Evolutionary conservation across 208 protist species (phyloP), one percentile per base, ranked within the genome.

Genomic region (Perkinsela sp.): DNA sequence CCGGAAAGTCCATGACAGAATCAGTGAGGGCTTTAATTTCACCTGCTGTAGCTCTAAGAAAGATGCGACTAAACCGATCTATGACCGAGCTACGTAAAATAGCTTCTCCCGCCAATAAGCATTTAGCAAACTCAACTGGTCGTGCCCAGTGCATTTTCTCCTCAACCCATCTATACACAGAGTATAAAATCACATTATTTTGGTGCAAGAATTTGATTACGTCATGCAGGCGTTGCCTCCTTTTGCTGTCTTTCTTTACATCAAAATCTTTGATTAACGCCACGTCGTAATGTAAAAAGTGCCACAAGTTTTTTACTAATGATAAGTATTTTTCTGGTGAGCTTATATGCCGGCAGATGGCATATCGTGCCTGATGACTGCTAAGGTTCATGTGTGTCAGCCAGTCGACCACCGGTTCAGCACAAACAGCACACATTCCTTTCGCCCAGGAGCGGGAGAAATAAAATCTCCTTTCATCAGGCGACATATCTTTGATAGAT

Each of bases 111-210:
- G 40, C 40, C 22, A 57, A 22, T n/a, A 57, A 22, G 22, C 40
- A 57, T 57, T 57, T 57, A 57, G 40, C 6, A 22, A 57, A 57
- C 6, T 57, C 40, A 6, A 57, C 6, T n/a, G 40, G 40, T n/a
- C 40, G 40, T 57, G 40, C 40, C 40, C 40, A 57, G 40, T 57
- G 40, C 40, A n/a, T 57, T 22, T 57, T 57, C 6, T 6, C 40
- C 40, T 57, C 40, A 57, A 57, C 40, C 40, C 40, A 57, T 57
- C 40, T 57, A 57, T 57, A 57, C 6, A 57, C 40, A 57, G 40
- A 57, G 22, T 57, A 57, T 22, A 57, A 22, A 57, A 57, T 57
- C 6, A 57, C 40, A 22, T 57, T 57, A 22, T 57, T 6, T 22
- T 57, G 40, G 22, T 57, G 40, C 22, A 57, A 57, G 22, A 57